These are phyloP conservation scores for Komagataella pastoris DNA, from an alignment of 805 yeast species.

Conservation along the genomic window DNA sequence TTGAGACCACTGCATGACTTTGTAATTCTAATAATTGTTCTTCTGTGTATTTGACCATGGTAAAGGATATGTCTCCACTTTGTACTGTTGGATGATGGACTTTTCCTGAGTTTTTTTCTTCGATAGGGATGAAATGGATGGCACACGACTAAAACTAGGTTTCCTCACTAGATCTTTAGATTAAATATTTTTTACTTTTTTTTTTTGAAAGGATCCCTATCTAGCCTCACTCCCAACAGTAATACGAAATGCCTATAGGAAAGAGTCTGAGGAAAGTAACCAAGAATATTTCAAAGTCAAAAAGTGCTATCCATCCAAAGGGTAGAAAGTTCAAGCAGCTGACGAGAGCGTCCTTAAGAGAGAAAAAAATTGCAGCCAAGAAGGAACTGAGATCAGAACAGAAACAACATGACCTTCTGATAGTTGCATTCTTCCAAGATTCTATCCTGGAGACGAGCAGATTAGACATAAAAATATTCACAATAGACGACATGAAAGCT, in stretches of 20 bases:
- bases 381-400: conserved; percentile 45
- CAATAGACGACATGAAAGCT: conserved; percentile 42
- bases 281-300: conserved; percentile 41
- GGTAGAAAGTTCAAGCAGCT: conserved; percentile 82
- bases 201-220: background rate
- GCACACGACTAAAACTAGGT: background rate
- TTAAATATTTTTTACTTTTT: background rate
- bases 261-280: conserved; percentile 55
- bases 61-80: background rate
- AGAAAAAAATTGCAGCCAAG: conserved; percentile 48
- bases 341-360: conserved; percentile 78
- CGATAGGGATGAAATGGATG: background rate
- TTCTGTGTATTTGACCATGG: conserved; percentile 50
- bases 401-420: conserved; percentile 44
- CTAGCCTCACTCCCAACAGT: background rate
- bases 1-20: conserved; percentile 44
- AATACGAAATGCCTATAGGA: conserved; percentile 43
- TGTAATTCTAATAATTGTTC: conserved; percentile 52
- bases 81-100: background rate
- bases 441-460: conserved; percentile 22
- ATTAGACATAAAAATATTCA: conserved; percentile 17
- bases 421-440: conserved; percentile 48
- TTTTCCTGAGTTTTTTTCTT: background rate
- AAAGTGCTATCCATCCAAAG: conserved; percentile 62
- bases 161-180: background rate